A percentile compares a stretch with the other conserved stretches of the same genome.
Evolutionary conservation across 2,329 filamentous ascomycete species (phyloP).

Genomic region (Polychaeton citri): DNA sequence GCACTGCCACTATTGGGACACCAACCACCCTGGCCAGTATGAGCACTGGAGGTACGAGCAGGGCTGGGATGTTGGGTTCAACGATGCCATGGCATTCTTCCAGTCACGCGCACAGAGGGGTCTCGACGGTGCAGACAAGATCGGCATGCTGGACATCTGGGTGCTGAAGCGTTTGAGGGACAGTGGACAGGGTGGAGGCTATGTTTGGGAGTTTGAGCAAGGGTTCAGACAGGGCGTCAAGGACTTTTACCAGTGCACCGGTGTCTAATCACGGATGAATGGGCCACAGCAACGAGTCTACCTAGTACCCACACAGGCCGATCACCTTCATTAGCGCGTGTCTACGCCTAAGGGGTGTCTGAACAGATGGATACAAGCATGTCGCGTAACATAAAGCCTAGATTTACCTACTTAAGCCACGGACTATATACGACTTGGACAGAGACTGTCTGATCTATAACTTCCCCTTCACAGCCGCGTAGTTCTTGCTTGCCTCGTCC

Average conservation of each 20-base stretch:
- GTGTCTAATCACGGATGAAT: constrained; percentile 14
- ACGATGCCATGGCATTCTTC: constrained; percentile 42
- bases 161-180: constrained; percentile 41
- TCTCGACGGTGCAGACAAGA: constrained; percentile 34
- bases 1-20: constrained; percentile 40
- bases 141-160: constrained; percentile 48
- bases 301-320: no score
- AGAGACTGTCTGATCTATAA: no score
- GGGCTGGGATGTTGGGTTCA: constrained; percentile 44
- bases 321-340: no score
- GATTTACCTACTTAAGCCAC: no score
- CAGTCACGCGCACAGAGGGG: constrained; percentile 24
- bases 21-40: constrained; percentile 28
- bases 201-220: constrained; percentile 40
- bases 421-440: no score
- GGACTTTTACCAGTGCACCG: constrained; percentile 26
- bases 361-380: no score
- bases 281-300: no score
- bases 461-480: constrained; percentile 44
- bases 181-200: constrained; percentile 32
- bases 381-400: no score
- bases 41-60: constrained; percentile 41
- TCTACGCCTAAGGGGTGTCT: no score
- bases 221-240: constrained; percentile 33
- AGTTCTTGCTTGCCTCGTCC: constrained; percentile 56